Evolutionary conservation across 768 basidiomycete genomes (phyloP).

Genomic region (Psilocybe cyanescens): DNA sequence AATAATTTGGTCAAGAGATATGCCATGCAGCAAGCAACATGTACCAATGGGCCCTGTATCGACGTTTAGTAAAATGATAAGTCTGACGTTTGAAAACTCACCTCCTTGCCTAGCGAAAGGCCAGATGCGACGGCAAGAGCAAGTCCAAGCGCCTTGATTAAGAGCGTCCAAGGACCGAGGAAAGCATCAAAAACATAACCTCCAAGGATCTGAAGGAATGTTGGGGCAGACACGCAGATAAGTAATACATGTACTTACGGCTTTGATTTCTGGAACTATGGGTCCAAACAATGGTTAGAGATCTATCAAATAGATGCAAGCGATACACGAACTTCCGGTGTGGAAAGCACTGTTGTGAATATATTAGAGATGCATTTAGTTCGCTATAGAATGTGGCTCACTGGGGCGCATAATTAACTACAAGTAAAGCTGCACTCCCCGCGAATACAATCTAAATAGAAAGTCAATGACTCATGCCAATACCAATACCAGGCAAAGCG

Average conservation of each 20-base stretch:
- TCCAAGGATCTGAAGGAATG: constrained; percentile 60
- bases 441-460: constrained; percentile 58
- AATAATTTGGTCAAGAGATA: constrained; percentile 70
- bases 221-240: not conserved
- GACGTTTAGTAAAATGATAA: constrained; percentile 9
- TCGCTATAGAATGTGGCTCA: constrained; percentile 33
- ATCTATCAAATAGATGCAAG: not conserved
- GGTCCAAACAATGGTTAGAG: not conserved
- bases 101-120: constrained; percentile 85
- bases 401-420: constrained; percentile 73
- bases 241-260: constrained; percentile 45
- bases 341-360: constrained; percentile 62
- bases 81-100: constrained; percentile 25
- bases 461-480: not conserved
- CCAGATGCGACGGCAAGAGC: constrained; percentile 87
- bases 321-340: constrained; percentile 65
- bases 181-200: constrained; percentile 89
- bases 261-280: constrained; percentile 79
- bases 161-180: constrained; percentile 82
- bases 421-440: constrained; percentile 64
- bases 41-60: constrained; percentile 76
- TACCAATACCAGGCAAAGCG: not conserved
- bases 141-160: constrained; percentile 84
- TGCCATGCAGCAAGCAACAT: constrained; percentile 84
- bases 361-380: constrained; percentile 5